A percentile compares a stretch with the other conserved stretches of the same genome.
These are phyloP conservation scores for Eucalyptus fibrosa DNA, from an alignment of 345 rosid genomes.

Conservation along the genomic window DNA sequence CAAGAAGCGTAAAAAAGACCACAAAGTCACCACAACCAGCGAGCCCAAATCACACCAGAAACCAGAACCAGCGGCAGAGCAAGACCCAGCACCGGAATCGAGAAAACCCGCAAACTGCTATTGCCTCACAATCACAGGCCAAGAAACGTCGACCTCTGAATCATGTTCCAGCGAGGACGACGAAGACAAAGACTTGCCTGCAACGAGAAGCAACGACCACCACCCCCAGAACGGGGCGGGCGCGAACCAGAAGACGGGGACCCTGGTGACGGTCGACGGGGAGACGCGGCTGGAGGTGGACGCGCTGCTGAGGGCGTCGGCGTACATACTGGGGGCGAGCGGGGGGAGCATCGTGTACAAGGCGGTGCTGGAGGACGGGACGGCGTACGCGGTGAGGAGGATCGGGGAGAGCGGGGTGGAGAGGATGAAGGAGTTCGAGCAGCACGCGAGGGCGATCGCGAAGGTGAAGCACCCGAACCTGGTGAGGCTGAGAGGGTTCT, in stretches of 20 bases:
- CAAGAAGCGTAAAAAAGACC: conserved; percentile 26
- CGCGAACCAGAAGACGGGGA: conserved; percentile 15
- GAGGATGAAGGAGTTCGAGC: conserved; percentile 64
- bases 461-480: conserved; percentile 70
- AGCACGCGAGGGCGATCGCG: conserved; percentile 42
- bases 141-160: conserved; percentile 34
- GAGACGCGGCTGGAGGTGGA: conserved; percentile 66
- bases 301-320: conserved; percentile 69
- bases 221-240: not conserved
- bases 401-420: conserved; percentile 56
- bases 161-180: conserved; percentile 45
- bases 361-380: conserved; percentile 65
- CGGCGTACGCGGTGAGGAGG: conserved; percentile 69
- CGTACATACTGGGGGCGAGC: conserved; percentile 59
- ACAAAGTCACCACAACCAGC: not conserved
- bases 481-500: conserved; percentile 63
- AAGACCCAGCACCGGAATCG: not conserved
- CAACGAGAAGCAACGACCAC: not conserved
- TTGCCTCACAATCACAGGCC: conserved; percentile 35
- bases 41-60: conserved; percentile 3
- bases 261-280: conserved; percentile 52
- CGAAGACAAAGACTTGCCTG: not conserved
- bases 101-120: conserved; percentile 25
- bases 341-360: conserved; percentile 71
- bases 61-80: conserved; percentile 4